Evolutionary conservation across 805 yeast genomes (phyloP), one percentile per base, ranked within the genome.

Genomic region (Myxozyma neotropica): DNA sequence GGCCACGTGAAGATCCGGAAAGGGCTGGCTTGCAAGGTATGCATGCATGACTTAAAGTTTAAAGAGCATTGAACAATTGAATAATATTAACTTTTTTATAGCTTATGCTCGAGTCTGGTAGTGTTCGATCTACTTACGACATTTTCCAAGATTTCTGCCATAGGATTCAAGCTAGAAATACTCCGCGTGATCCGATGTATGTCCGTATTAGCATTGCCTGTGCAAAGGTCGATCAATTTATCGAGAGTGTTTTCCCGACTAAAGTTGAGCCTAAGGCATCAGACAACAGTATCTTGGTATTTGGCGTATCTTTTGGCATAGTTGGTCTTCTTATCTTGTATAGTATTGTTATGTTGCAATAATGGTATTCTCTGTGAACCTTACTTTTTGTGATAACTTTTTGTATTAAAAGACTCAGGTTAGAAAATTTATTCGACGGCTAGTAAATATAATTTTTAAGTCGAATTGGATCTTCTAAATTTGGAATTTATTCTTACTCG

Each of bases 211-310:
- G 95, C 68, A 83, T 89, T 65, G 83, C 83, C 65, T 88, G 96
- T 73, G 96, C 94, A 54, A 87, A 88, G 73, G 83, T 94, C 65
- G 96, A 90, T 70, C 96, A 89, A 76, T 87, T 83, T 74, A 85
- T 93, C 69, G 96, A 93, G 56, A 36, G 58, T n/a, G 45, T 67
- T 13, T 68, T 66, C 57, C 70, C 70, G 6, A 52, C 67, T 12
- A 50, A 47, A 38, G 27, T 19, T 1, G 44, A 21, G n/a, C 31
- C 42, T 23, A 13, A 35, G 10, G 23, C 29, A 23, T 15, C 27
- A 15, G 23, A 7, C 7, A 48, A 24, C 53, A 35, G 15, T 23
- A 17, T 13, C 12, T 24, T 48, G 26, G 23, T 48, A 7, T 48
- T 48, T 24, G 53, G 53, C 23, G 1, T 48, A 10, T 48, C 53